Base-by-base conservation (phyloP, 2,329 filamentous ascomycete genomes). In the Colletotrichum sp. region DNA sequence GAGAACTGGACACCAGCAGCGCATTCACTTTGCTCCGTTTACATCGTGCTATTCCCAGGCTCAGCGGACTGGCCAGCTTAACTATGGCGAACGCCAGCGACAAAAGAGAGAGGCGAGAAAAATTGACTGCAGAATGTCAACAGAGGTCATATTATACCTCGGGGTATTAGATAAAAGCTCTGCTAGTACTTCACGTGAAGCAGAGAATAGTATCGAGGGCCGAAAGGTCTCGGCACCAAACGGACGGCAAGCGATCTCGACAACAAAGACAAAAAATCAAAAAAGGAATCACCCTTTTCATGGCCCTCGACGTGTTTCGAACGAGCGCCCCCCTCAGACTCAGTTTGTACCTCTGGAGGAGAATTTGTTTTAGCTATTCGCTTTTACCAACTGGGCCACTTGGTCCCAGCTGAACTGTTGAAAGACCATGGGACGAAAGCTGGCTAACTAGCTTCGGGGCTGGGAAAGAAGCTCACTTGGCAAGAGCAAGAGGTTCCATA, bases 191-290 rank as follows among this genome's bases (percentile, higher is more conserved):
- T 21, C n/a, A 21, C n/a, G 10, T 52, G 6, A 21, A 24, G 43
- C n/a, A 13, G 12, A 21, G n/a, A 12, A 52, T 52, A 21, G 43
- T 10, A 13, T 52, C 10, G 10, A 6, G 2, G 12, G n/a, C 43
- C 6, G 10, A 21, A 21, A 5, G 10, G 43, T 13, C 6, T 52
- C 10, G 43, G 1, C 12, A 21, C 6, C 0, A 2, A 4, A n/a
- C 18, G 38, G 38, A n/a, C 38, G 9, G 3, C 18, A 43, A 43
- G 8, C 38, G 38, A 43, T 43, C 16, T 43, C 38, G 10, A 21
- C 6, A n/a, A 48, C 3, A 8, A 48, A 21, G 12, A 48, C 1
- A 12, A 21, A 21, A 48, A 21, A 21, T 12, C 3, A 48, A 48
- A 48, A 48, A 21, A 48, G 43, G 6, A 52, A 52, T 52, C 43